phyloP scores from a whole-genome alignment of 2,329 filamentous ascomycete genomes.

The Aspergillus aculeatinus region DNA sequence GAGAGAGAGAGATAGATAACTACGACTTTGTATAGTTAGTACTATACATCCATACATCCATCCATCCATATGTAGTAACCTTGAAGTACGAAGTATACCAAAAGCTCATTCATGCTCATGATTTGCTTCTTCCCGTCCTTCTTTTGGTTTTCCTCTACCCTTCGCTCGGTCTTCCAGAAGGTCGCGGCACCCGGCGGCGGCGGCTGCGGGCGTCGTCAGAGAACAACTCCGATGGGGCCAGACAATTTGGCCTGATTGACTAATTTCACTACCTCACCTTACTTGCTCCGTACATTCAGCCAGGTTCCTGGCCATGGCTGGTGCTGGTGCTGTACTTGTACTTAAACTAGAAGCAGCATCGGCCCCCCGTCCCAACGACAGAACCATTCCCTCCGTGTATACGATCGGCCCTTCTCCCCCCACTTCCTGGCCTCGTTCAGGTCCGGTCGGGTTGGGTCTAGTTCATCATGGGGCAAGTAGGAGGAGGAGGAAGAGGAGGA shows the following conservation, averaged over 20 bases:
- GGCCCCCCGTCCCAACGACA: not conserved
- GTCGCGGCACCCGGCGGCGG: conserved; percentile 15
- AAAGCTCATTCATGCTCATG: too few species aligned
- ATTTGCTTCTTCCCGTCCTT: not conserved
- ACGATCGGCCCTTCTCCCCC: conserved; percentile 3
- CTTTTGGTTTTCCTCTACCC: conserved; percentile 12
- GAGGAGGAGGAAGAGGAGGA: not conserved
- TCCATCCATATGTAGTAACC: too few species aligned
- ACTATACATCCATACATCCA: too few species aligned
- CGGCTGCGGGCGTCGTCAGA: conserved; percentile 15
- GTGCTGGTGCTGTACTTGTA: not conserved
- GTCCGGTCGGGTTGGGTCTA: not conserved
- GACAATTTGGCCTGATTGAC: not conserved
- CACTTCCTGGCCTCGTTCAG: conserved; percentile 3
- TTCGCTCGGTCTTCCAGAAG: conserved; percentile 24
- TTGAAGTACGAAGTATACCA: too few species aligned
- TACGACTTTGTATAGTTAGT: not conserved
- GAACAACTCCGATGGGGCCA: not conserved
- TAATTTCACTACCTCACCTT: too few species aligned
- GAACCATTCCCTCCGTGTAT: not conserved
- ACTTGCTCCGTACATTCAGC: too few species aligned
- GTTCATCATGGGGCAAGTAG: not conserved
- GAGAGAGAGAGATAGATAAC: conserved; percentile 2
- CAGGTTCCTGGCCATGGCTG: too few species aligned
- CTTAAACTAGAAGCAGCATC: not conserved